phyloP scores from a whole-genome alignment of 768 basidiomycete genomes.

The Omphalotus guepiniiformis region DNA sequence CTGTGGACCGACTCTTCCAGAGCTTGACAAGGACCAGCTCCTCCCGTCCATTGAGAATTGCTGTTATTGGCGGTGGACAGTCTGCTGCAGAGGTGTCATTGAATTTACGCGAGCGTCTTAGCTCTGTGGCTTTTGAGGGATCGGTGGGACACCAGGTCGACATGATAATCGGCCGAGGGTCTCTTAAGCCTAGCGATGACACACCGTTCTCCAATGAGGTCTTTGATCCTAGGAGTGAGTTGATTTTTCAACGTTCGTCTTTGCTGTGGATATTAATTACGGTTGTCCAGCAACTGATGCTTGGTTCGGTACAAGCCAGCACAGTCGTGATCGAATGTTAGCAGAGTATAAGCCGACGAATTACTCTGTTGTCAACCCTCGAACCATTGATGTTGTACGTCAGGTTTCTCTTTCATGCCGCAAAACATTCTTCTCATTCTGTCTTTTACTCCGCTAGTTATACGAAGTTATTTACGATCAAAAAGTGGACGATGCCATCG shows the following conservation, averaged over 20 bases:
- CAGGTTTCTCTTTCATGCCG: neutral
- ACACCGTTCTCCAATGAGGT: slow-evolving; percentile 52
- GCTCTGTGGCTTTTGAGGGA: slow-evolving; percentile 19
- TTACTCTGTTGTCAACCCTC: slow-evolving; percentile 49
- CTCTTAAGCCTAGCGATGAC: slow-evolving; percentile 48
- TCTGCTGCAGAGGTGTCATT: slow-evolving; percentile 44
- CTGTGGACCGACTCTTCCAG: slow-evolving; percentile 31
- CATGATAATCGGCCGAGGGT: slow-evolving; percentile 48
- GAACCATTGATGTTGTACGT: slow-evolving; percentile 38
- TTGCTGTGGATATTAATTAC: neutral
- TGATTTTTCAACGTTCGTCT: neutral
- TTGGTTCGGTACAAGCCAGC: slow-evolving; percentile 4
- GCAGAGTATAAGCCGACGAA: slow-evolving; percentile 46
- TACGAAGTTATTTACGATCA: slow-evolving; percentile 50
- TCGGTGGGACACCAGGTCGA: slow-evolving; percentile 34
- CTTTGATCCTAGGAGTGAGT: slow-evolving; percentile 45
- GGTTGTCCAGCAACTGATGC: neutral
- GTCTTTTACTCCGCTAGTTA: slow-evolving; percentile 26
- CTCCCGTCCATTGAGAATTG: slow-evolving; percentile 33
- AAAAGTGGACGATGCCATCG: slow-evolving; percentile 39
- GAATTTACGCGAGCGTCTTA: slow-evolving; percentile 37
- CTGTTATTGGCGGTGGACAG: slow-evolving; percentile 46
- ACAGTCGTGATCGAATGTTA: neutral
- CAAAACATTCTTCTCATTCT: neutral
- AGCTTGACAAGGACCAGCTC: slow-evolving; percentile 16